phyloP scores from a whole-genome alignment of 2,329 filamentous ascomycete species.

The Arthrinium phaeospermum region DNA sequence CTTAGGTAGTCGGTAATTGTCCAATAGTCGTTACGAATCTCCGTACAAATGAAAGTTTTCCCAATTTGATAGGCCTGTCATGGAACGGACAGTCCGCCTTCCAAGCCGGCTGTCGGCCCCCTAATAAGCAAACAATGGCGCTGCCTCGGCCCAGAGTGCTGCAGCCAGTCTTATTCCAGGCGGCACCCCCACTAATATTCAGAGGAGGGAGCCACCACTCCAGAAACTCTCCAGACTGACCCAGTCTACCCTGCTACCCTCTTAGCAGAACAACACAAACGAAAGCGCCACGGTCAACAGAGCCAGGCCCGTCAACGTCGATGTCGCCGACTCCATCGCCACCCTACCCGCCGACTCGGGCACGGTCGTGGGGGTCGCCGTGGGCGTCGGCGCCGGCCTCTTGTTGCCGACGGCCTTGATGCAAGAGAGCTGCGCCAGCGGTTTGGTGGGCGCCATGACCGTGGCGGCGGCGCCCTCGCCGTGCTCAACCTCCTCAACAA shows the following conservation, averaged over 20 bases:
- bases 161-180: neutral
- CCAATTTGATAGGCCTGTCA: neutral
- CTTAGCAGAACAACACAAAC: neutral
- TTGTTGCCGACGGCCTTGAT: slow-evolving; percentile 26
- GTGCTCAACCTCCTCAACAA: neutral
- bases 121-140: neutral
- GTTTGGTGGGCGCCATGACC: slow-evolving; percentile 17
- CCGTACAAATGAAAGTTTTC: neutral
- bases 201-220: neutral
- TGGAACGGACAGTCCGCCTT: neutral
- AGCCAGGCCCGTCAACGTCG: neutral
- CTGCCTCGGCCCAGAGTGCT: neutral
- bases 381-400: neutral
- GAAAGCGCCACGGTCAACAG: neutral
- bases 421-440: slow-evolving; percentile 33
- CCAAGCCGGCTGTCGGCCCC: neutral
- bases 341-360: neutral
- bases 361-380: neutral
- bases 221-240: neutral
- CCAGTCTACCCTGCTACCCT: neutral
- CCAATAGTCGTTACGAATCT: neutral
- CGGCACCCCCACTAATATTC: neutral
- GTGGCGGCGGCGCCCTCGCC: neutral
- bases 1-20: neutral
- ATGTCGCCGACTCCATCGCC: neutral